A percentile compares a stretch with the other conserved stretches of the same genome.
These are phyloP conservation scores for Rhizoctonia solani DNA, from an alignment of 1,284 basidiomycete genomes.

Conservation along the genomic window DNA sequence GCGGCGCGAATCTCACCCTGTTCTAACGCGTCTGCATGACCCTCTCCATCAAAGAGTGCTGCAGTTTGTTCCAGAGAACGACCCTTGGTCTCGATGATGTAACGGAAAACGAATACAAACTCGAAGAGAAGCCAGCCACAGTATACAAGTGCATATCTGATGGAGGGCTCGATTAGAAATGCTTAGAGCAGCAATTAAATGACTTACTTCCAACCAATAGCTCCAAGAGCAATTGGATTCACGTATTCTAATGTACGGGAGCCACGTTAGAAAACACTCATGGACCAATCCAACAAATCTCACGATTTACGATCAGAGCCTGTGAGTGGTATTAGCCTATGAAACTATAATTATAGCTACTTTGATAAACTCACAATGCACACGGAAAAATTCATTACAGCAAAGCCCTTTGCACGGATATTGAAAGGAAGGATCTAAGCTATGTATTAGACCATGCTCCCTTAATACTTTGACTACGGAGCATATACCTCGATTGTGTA, in stretches of 20 bases:
- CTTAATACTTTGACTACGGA: neutral
- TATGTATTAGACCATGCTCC: neutral
- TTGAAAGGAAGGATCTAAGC: slow-evolving; percentile 68
- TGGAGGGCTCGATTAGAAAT: neutral
- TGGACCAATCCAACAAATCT: neutral
- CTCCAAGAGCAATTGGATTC: slow-evolving; percentile 70
- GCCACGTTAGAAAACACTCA: no score
- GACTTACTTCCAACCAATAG: slow-evolving; percentile 68
- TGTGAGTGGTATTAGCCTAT: slow-evolving; percentile 39
- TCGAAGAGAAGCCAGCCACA: slow-evolving; percentile 44
- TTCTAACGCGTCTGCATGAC: slow-evolving; percentile 31
- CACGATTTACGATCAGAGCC: slow-evolving; percentile 61
- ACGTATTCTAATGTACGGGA: slow-evolving; percentile 56
- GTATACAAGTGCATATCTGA: slow-evolving; percentile 53
- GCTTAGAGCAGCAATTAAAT: slow-evolving; percentile 34
- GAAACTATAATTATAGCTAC: slow-evolving; percentile 38
- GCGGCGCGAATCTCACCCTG: slow-evolving; percentile 1
- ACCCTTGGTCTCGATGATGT: slow-evolving; percentile 43
- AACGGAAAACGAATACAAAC: slow-evolving; percentile 45
- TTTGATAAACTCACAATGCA: slow-evolving; percentile 49
- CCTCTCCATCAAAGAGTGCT: slow-evolving; percentile 44
- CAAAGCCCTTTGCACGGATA: slow-evolving; percentile 70
- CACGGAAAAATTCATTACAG: slow-evolving; percentile 64
- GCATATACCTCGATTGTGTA: slow-evolving; percentile 51
- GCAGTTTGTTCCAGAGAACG: slow-evolving; percentile 41